Evolutionary conservation across 805 yeast genomes (phyloP).

Genomic region (Kluyveromyces starmeri): DNA sequence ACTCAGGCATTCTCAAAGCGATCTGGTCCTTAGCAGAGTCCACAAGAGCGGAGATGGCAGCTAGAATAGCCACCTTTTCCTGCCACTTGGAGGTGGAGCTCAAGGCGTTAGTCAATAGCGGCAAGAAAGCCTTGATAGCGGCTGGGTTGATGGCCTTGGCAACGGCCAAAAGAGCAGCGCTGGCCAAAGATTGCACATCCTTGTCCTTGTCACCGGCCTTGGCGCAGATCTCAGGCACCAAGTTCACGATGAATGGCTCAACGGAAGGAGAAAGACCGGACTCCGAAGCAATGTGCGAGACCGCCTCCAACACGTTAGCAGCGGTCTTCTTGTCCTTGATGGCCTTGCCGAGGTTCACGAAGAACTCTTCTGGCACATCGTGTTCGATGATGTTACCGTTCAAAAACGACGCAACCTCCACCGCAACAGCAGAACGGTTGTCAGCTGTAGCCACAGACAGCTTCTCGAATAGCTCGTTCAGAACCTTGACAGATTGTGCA

Average conservation of each 20-base stretch:
- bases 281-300: conserved; percentile 74
- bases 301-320: conserved; percentile 75
- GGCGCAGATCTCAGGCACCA: conserved; percentile 60
- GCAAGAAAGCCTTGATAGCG: conserved; percentile 84
- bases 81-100: conserved; percentile 86
- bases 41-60: conserved; percentile 78
- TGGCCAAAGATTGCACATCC: conserved; percentile 65
- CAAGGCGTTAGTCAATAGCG: conserved; percentile 64
- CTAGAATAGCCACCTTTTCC: conserved; percentile 87
- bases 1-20: conserved; percentile 98
- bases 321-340: conserved; percentile 76
- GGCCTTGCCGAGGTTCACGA: conserved; percentile 64
- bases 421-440: conserved; percentile 75
- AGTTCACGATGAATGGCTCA: conserved; percentile 87
- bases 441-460: conserved; percentile 82
- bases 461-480: conserved; percentile 87
- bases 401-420: conserved; percentile 84
- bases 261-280: conserved; percentile 80
- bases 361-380: conserved; percentile 90
- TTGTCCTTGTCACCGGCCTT: conserved; percentile 88
- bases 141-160: conserved; percentile 82
- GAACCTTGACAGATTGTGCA: conserved; percentile 55
- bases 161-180: conserved; percentile 67
- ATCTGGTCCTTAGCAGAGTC: conserved; percentile 92
- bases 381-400: conserved; percentile 97